These are phyloP conservation scores for Candida cerambycidarum DNA, from an alignment of 805 yeast genomes.

Conservation along the genomic window DNA sequence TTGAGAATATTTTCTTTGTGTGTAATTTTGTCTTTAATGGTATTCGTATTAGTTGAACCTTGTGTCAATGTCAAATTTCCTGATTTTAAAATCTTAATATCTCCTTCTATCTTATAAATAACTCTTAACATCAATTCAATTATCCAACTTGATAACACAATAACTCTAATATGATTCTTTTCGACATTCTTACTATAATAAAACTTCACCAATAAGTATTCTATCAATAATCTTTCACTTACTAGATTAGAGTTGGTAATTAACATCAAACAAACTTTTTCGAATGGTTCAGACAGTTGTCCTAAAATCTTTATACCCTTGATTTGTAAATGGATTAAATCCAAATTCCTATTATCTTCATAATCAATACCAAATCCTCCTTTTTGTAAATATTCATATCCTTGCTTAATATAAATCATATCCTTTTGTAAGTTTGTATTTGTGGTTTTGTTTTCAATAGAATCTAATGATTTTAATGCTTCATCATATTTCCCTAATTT, in stretches of 20 bases:
- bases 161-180: constrained; percentile 32
- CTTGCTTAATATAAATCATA: constrained; percentile 36
- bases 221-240: constrained; percentile 30
- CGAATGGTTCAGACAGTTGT: constrained; percentile 62
- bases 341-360: constrained; percentile 15
- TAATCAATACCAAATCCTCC: constrained; percentile 34
- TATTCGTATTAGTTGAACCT: background rate
- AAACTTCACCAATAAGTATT: constrained; percentile 34
- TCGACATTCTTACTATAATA: constrained; percentile 22
- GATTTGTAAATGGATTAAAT: constrained; percentile 33
- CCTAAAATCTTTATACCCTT: constrained; percentile 52
- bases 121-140: constrained; percentile 56
- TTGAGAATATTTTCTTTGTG: constrained; percentile 7
- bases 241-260: constrained; percentile 17
- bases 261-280: constrained; percentile 60
- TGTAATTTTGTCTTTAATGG: background rate
- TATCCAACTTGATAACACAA: constrained; percentile 64
- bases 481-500: constrained; percentile 54
- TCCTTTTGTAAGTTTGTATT: constrained; percentile 22
- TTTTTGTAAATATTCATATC: constrained; percentile 33
- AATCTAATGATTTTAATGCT: constrained; percentile 49
- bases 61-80: background rate
- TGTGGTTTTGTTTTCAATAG: constrained; percentile 11
- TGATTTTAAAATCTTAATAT: constrained; percentile 7
- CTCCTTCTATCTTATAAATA: constrained; percentile 42